Evolutionary conservation across 2,329 filamentous ascomycete species (phyloP), one percentile per base, ranked within the genome.

Genomic region (Aspergillus calidoustus): DNA sequence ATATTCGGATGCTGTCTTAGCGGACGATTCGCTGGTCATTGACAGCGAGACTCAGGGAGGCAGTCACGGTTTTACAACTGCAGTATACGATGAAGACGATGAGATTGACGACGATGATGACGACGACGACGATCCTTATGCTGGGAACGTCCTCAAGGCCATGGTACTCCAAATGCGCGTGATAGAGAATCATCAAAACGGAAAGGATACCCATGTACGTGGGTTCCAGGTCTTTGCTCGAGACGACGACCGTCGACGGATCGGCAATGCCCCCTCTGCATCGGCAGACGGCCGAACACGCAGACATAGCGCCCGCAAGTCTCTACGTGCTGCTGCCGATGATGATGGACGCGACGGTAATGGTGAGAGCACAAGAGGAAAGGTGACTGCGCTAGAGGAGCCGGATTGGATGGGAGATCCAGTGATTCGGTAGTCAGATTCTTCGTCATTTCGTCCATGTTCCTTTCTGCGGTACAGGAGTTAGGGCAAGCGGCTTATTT

Each of bases 101-200:
- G 74, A 76, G 4, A 64, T 71, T n/a, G 61, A 69, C 19, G 64
- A 71, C 13, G 64, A 70, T 7, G 66, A 70, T 1, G 66, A 71
- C 2, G 67, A 72, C 34, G 58, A 64, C 3, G 68, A 74, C 28
- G 76, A 79, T 55, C 70, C 71, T 51, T 83, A 82, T 52, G 88
- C 87, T 71, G 90, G 85, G 46, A 90, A 89, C 69, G 91, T 93
- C 1, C 85, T 98, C 19, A 88, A 93, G 63, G 93, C 91, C 17
- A 97, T 94, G 80, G 87, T 98, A 31, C 84, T 99, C 30, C 93
- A 98, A 76, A 89, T 98, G 72, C 89, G 91, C 68, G 89, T 99
- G 53, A 86, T 94, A 55, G 95, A 98, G 80, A 99, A 99, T 73
- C 95, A 99, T 76, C 95, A 99, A 79, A 99, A 99, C 76, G 95